Percentiles rank a stretch among this genome's conserved stretches.
Conservation (phyloP, 2,329 filamentous ascomycete genomes). For the Paraphoma sp. region DNA sequence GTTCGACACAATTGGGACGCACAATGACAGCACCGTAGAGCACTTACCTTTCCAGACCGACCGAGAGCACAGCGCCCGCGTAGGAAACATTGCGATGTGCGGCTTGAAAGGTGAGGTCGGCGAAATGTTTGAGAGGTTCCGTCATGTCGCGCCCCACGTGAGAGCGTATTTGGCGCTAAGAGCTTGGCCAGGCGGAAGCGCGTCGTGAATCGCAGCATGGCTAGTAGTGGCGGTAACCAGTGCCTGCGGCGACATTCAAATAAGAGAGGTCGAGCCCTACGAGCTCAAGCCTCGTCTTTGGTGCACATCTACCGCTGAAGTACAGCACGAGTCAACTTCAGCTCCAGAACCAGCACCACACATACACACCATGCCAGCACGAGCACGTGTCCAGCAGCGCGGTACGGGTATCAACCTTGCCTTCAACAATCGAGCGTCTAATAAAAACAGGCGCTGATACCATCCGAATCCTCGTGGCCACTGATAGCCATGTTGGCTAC, state of each 20-base stretch:
- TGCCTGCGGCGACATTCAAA: not conserved
- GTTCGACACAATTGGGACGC: not conserved
- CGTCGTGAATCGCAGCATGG: constrained; percentile 25
- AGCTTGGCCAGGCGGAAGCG: constrained; percentile 39
- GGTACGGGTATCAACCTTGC: constrained; percentile 19
- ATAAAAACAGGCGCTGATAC: constrained; percentile 70
- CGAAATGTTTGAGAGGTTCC: constrained; percentile 23
- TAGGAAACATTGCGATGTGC: constrained; percentile 68
- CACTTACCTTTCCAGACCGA: constrained; percentile 86
- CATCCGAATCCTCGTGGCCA: constrained; percentile 91
- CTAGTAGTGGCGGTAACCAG: constrained; percentile 1
- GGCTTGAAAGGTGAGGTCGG: constrained; percentile 36
- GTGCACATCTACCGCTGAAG: not conserved
- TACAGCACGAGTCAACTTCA: not conserved
- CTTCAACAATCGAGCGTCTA: not conserved
- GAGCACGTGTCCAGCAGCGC: constrained; percentile 33
- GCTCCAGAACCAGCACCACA: not conserved
- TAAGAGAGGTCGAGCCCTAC: not conserved
- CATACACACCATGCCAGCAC: constrained; percentile 28
- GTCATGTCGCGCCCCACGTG: constrained; percentile 33
- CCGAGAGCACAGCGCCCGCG: constrained; percentile 67
- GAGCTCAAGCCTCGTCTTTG: not conserved
- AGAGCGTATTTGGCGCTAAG: constrained; percentile 28
- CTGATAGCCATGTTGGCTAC: constrained; percentile 97
- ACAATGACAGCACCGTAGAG: not conserved